Base-by-base conservation (phyloP, 768 basidiomycete species). In the Tricholoma matsutake region DNA sequence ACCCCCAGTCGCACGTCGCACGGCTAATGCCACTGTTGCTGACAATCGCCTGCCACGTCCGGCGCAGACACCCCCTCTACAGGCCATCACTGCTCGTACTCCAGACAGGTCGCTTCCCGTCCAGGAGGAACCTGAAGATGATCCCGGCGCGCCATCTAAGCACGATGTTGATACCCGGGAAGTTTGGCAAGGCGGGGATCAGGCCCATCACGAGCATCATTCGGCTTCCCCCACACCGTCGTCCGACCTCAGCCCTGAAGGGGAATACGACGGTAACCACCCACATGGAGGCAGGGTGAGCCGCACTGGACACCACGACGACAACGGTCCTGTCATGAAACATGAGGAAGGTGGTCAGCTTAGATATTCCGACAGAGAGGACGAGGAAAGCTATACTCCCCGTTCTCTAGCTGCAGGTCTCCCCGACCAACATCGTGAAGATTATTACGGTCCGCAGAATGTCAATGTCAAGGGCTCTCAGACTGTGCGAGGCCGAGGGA, bases 121-220 rank as follows among this genome's bases (percentile, higher is more conserved):
- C 2, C 89, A 92, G 70, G 89, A 91, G 69, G 89, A 90, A 62
- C 80, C 81, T 29, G 88, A 90, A 66, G 89, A 90, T 65, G 87
- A 89, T 63, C 73, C 79, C 16, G 72, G 72, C 3, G 65, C 73
- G 11, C 60, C 65, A 37, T 65, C 72, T 25, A 80, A 79, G 66
- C 75, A 72, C 32, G 71, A 64, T 14, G 63, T 57, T 35, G 62
- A 65, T 61, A 60, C 69, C 14, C 70, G 68, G 32, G 68, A 73
- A 14, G 55, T 61, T 4, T 63, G 69, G 73, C 49, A 67, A 64
- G 61, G 66, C 57, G 60, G 75, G 73, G 71, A 75, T 59, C 68
- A 72, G 31, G 67, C 63, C 16, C 72, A 75, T 57, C 72, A 73
- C 45, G 63, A 69, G 43, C 73, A 75, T 60, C 74, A 67, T 56